Conservation (phyloP, 2,329 filamentous ascomycete species). For the Diaporthe capsici region DNA sequence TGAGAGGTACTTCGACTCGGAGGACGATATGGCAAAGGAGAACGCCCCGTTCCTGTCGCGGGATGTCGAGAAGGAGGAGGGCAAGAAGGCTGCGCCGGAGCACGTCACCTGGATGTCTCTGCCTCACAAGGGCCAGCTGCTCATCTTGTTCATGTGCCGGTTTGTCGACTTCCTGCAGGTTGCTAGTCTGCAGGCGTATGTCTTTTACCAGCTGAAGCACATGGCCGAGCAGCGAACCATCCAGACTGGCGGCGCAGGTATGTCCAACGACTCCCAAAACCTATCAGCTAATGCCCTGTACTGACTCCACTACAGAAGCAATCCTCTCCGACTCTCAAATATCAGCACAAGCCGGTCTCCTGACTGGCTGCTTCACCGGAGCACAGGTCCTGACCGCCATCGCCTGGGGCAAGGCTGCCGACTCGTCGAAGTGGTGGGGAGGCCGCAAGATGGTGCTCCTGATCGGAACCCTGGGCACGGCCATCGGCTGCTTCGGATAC, state of each 20-base stretch:
- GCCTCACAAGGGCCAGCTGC: constrained; percentile 78
- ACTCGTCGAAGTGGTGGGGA: constrained; percentile 62
- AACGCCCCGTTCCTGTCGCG: constrained; percentile 42
- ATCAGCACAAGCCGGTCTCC: constrained; percentile 76
- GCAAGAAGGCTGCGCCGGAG: constrained; percentile 35
- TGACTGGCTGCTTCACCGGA: constrained; percentile 80
- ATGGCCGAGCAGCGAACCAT: constrained; percentile 57
- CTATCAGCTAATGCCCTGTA: neutral
- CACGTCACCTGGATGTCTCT: constrained; percentile 77
- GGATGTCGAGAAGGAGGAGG: constrained; percentile 33
- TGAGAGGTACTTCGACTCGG: constrained; percentile 37
- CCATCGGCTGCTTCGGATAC: constrained; percentile 77
- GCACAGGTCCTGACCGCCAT: constrained; percentile 82
- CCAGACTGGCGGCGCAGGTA: constrained; percentile 35
- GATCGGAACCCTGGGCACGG: constrained; percentile 77
- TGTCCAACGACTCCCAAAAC: neutral
- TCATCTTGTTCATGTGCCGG: constrained; percentile 78
- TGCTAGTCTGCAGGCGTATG: constrained; percentile 77
- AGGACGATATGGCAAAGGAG: constrained; percentile 37
- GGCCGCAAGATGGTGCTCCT: constrained; percentile 80
- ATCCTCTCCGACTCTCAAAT: constrained; percentile 68
- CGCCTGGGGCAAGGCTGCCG: constrained; percentile 78
- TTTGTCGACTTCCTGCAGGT: constrained; percentile 82
- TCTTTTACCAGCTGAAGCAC: constrained; percentile 82
- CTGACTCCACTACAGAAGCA: constrained; percentile 47